phyloP scores from a whole-genome alignment of 2,329 filamentous ascomycete genomes.

The Fusarium cicatricum region DNA sequence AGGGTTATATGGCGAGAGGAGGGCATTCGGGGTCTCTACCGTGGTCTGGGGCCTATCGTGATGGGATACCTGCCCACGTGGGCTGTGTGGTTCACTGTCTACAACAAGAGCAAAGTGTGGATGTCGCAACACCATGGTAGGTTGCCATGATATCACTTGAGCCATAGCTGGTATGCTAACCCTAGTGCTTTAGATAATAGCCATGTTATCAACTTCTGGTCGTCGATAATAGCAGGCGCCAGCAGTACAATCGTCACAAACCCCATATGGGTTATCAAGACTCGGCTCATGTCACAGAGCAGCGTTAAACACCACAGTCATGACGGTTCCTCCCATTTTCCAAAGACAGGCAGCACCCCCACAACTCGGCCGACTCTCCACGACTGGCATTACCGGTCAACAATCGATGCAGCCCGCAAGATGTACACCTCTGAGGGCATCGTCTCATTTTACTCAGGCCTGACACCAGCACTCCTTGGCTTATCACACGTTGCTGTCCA shows the following conservation, averaged over 20 bases:
- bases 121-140: slow-evolving; percentile 73
- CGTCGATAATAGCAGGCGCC: slow-evolving; percentile 88
- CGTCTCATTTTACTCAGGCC: slow-evolving; percentile 90
- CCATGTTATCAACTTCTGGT: slow-evolving; percentile 83
- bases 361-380: slow-evolving; percentile 64
- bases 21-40: slow-evolving; percentile 88
- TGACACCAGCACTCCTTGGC: slow-evolving; percentile 90
- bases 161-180: slow-evolving; percentile 16
- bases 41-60: slow-evolving; percentile 92
- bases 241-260: slow-evolving; percentile 96
- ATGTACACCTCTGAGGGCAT: slow-evolving; percentile 95
- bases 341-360: slow-evolving; percentile 61
- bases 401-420: slow-evolving; percentile 89
- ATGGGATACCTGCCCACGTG: slow-evolving; percentile 96
- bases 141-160: slow-evolving; percentile 11
- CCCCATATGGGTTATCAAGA: slow-evolving; percentile 99
- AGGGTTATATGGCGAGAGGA: slow-evolving; percentile 87
- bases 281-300: slow-evolving; percentile 95
- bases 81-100: slow-evolving; percentile 98
- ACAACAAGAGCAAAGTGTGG: slow-evolving; percentile 85
- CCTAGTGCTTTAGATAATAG: slow-evolving; percentile 67
- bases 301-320: slow-evolving; percentile 49
- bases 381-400: slow-evolving; percentile 94
- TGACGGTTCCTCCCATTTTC: slow-evolving; percentile 52
- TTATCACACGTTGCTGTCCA: slow-evolving; percentile 96